Evolutionary conservation across 306 rosid genomes (phyloP).

Genomic region (Neltuma alba): DNA sequence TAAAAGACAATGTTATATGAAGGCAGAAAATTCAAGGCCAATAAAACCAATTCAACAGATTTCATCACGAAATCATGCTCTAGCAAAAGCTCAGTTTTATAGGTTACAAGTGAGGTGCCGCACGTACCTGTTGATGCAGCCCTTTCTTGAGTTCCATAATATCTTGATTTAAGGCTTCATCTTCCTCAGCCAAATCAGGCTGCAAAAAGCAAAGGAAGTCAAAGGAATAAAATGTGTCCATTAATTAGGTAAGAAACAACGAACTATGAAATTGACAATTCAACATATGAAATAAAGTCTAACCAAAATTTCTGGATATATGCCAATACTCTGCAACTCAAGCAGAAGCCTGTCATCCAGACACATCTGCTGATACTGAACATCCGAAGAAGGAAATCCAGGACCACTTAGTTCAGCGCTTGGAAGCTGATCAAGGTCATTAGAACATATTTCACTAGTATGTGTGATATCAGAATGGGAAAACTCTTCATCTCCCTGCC

Average conservation of each 20-base stretch:
- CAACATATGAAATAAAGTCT: constrained; percentile 35
- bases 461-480: constrained; percentile 66
- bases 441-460: constrained; percentile 66
- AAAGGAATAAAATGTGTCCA: constrained; percentile 26
- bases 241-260: constrained; percentile 30
- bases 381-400: constrained; percentile 57
- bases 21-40: constrained; percentile 29
- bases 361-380: constrained; percentile 77
- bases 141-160: constrained; percentile 68
- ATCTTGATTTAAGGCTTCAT: constrained; percentile 69
- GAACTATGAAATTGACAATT: constrained; percentile 30
- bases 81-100: constrained; percentile 2
- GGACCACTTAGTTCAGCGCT: constrained; percentile 48
- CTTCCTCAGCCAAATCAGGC: constrained; percentile 88
- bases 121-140: constrained; percentile 65
- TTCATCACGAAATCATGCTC: background rate
- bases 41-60: constrained; percentile 8
- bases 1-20: constrained; percentile 34
- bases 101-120: background rate
- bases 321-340: constrained; percentile 88
- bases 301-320: constrained; percentile 83
- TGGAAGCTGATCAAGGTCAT: constrained; percentile 67
- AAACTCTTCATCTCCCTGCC: constrained; percentile 72
- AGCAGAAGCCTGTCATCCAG: constrained; percentile 73
- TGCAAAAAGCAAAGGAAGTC: constrained; percentile 50